Base-by-base conservation (phyloP, 805 yeast genomes). In the Lipomyces mesembrius region DNA sequence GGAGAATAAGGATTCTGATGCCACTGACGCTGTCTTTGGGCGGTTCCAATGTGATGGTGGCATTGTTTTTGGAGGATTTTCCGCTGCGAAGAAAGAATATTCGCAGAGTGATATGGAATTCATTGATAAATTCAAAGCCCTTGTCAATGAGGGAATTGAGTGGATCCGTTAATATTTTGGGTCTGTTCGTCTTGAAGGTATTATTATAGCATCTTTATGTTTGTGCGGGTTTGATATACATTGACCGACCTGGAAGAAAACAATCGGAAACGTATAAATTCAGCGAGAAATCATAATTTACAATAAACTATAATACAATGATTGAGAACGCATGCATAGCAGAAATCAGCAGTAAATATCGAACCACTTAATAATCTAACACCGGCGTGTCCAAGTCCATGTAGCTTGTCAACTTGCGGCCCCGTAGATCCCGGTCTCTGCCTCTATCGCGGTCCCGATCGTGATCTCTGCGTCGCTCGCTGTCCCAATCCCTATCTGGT, bases 361-460 rank as follows among this genome's bases (percentile, higher is more conserved):
- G 25, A 7, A 11, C 22, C 29, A 25, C 17, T 55, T 59, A 67
- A 22, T 67, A 67, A 53, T 68, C 71, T 20, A 68, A 56, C 32
- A 66, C 70, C 11, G 59, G 60, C 27, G 46, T 35, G 11, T 64
- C 67, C 29, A 67, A 64, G 43, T 68, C 71, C 35, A 43, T 56
- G 60, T 68, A 68, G 25, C 71, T 62, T 20, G 68, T 25, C 54
- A 67, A 49, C 54, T 61, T 52, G 17, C 71, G 61, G 3, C 71
- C 71, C 17, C 68, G 57, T 7, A 61, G 63, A 27, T 64, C 70
- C n/a, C 54, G 56, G 52, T 39, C 67, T 12, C 65, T 37, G n/a
- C 14, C 27, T 14, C 32, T n/a, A 27, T 63, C 59, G 4, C 64
- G 64, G 25, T 57, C 62, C 34, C 65, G 62, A 34, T 60, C 61